Conservation (phyloP, 208 protist genomes). For the Jaenimonas drosophilae region DNA sequence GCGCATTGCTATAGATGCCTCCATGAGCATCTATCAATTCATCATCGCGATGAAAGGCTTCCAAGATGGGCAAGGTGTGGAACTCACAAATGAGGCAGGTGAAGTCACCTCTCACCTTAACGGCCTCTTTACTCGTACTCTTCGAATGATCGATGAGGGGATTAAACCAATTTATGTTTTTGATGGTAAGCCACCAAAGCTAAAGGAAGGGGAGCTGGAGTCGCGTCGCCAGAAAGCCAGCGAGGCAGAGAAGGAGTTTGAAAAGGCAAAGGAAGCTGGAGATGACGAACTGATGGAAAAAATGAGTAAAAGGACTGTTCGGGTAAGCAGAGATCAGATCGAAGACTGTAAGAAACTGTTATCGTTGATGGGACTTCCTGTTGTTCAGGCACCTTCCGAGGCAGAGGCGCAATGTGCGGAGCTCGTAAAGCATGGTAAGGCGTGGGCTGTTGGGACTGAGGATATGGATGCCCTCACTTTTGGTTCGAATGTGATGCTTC, state of each 20-base stretch:
- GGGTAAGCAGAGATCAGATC: slow-evolving; percentile 93
- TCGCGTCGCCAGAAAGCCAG: slow-evolving; percentile 87
- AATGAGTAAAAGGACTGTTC: slow-evolving; percentile 92
- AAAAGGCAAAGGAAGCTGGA: slow-evolving; percentile 81
- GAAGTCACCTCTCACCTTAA: slow-evolving; percentile 97
- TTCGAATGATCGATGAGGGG: slow-evolving; percentile 97
- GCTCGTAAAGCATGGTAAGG: slow-evolving; percentile 90
- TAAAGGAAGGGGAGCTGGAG: slow-evolving; percentile 94
- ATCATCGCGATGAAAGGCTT: slow-evolving; percentile 93
- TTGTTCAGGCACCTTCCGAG: slow-evolving; percentile 95
- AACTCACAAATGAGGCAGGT: slow-evolving; percentile 94
- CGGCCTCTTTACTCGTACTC: slow-evolving; percentile 96
- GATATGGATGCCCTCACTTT: slow-evolving; percentile 99
- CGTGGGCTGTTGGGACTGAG: slow-evolving; percentile 97
- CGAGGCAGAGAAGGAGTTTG: slow-evolving; percentile 89
- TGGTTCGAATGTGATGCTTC: slow-evolving; percentile 92
- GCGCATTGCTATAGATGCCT: slow-evolving; percentile 99
- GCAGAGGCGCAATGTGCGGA: slow-evolving; percentile 99
- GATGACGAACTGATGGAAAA: slow-evolving; percentile 91
- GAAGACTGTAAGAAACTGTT: slow-evolving; percentile 98
- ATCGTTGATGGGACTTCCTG: slow-evolving; percentile 97
- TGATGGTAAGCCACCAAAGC: slow-evolving; percentile 97
- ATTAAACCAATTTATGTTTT: slow-evolving; percentile 99
- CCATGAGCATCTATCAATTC: slow-evolving; percentile 99
- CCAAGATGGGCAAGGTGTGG: slow-evolving; percentile 76